Evolutionary conservation across 441 rosid genomes (phyloP).

Genomic region (Rhodomyrtus psidioides): DNA sequence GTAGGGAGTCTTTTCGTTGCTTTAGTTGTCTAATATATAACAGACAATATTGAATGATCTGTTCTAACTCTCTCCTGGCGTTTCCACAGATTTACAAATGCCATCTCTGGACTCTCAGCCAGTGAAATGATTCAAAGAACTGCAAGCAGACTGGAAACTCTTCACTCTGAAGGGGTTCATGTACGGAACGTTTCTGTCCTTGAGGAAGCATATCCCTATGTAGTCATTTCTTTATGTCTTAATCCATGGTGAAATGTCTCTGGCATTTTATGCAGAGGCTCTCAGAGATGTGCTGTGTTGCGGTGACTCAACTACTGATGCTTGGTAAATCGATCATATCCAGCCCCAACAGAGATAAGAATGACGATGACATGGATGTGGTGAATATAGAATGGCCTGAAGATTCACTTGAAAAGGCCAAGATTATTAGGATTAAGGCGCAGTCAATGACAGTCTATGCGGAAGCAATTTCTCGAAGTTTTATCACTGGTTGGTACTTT

Average conservation of each 20-base stretch:
- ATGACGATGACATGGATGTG: slow-evolving; percentile 36
- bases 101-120: slow-evolving; percentile 49
- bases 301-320: slow-evolving; percentile 73
- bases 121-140: slow-evolving; percentile 82
- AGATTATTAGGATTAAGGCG: slow-evolving; percentile 58
- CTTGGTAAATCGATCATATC: slow-evolving; percentile 76
- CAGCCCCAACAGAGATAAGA: slow-evolving; percentile 49
- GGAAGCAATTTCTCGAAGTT: slow-evolving; percentile 82
- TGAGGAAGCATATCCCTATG: background rate
- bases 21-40: background rate
- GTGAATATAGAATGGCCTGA: slow-evolving; percentile 81
- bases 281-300: slow-evolving; percentile 89
- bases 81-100: slow-evolving; percentile 70
- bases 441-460: slow-evolving; percentile 60
- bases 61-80: background rate
- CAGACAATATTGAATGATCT: background rate
- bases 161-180: slow-evolving; percentile 97
- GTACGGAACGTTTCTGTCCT: slow-evolving; percentile 37
- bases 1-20: background rate
- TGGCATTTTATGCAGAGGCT: slow-evolving; percentile 62
- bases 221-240: background rate
- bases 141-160: slow-evolving; percentile 75
- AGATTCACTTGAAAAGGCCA: slow-evolving; percentile 81
- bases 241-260: background rate
- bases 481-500: slow-evolving; percentile 66